phyloP scores from a whole-genome alignment of 1,284 basidiomycete genomes.

The Cutaneotrichosporon arboriforme region DNA sequence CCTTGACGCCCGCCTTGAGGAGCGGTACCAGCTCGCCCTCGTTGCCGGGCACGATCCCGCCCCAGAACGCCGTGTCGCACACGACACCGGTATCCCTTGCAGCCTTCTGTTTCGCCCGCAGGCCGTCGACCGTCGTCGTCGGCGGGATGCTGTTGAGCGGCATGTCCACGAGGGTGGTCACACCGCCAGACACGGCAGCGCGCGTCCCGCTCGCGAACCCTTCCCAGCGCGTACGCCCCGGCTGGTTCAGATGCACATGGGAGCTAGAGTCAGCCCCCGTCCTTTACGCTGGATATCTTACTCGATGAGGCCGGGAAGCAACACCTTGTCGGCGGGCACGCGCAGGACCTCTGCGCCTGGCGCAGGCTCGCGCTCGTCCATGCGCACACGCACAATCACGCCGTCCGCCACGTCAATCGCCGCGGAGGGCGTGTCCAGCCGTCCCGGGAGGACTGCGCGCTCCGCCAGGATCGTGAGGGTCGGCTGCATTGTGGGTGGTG shows the following conservation, averaged over 20 bases:
- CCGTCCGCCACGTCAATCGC: constrained; percentile 60
- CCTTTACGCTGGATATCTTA: constrained; percentile 46
- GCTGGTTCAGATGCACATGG: constrained; percentile 90
- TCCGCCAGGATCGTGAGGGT: constrained; percentile 23
- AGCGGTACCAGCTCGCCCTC: constrained; percentile 54
- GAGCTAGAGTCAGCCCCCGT: constrained; percentile 53
- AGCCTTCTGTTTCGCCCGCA: constrained; percentile 63
- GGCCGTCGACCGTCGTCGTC: constrained; percentile 72
- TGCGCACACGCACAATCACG: constrained; percentile 58
- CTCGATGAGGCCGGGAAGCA: constrained; percentile 83
- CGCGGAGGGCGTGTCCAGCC: constrained; percentile 56
- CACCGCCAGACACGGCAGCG: constrained; percentile 80
- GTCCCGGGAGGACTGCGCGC: constrained; percentile 58
- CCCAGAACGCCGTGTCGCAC: constrained; percentile 90
- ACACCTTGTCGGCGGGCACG: constrained; percentile 41
- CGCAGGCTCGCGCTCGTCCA: constrained; percentile 10
- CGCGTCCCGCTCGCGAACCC: constrained; percentile 84
- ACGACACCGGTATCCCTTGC: constrained; percentile 53
- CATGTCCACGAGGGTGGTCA: constrained; percentile 92
- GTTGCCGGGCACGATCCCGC: constrained; percentile 85
- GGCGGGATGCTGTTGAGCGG: constrained; percentile 92
- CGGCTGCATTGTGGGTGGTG: background rate
- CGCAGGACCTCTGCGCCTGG: constrained; percentile 33
- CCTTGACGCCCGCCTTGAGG: constrained; percentile 71
- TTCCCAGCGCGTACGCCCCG: constrained; percentile 74